phyloP scores from a whole-genome alignment of 208 protist genomes.

The Naegleria gruberi region DNA sequence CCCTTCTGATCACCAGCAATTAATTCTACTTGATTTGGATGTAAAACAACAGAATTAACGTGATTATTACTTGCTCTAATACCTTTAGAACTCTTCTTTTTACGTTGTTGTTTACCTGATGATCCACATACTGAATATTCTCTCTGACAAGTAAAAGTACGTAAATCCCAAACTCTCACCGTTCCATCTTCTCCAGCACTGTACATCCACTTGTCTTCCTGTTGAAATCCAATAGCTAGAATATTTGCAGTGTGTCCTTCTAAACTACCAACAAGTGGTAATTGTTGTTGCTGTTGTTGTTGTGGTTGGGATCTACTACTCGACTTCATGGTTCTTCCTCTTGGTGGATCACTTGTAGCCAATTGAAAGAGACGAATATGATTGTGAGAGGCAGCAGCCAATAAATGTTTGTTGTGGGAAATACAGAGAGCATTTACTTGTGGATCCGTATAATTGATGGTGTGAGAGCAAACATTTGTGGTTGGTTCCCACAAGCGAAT shows the following conservation, averaged over 20 bases:
- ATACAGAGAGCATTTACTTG: constrained; percentile 69
- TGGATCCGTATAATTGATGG: constrained; percentile 59
- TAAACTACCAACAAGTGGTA: constrained; percentile 32
- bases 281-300: constrained; percentile 15
- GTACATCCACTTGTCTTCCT: constrained; percentile 71
- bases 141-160: constrained; percentile 23
- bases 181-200: constrained; percentile 66
- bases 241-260: constrained; percentile 71
- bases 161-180: constrained; percentile 77
- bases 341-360: constrained; percentile 24
- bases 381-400: constrained; percentile 64
- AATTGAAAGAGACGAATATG: constrained; percentile 61
- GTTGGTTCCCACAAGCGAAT: constrained; percentile 76
- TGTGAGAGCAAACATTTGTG: constrained; percentile 52
- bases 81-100: constrained; percentile 46
- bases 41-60: constrained; percentile 60
- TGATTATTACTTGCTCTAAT: constrained; percentile 48
- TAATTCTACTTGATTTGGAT: constrained; percentile 60
- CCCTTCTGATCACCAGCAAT: constrained; percentile 63
- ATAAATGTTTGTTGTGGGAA: constrained; percentile 55
- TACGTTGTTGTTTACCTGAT: neutral
- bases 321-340: constrained; percentile 6
- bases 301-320: neutral
- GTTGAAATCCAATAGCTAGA: constrained; percentile 65
- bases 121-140: neutral